A percentile compares a stretch with the other conserved stretches of the same genome.
Conservation (phyloP, 148 eudicot species). For the Arbutus unedo region DNA sequence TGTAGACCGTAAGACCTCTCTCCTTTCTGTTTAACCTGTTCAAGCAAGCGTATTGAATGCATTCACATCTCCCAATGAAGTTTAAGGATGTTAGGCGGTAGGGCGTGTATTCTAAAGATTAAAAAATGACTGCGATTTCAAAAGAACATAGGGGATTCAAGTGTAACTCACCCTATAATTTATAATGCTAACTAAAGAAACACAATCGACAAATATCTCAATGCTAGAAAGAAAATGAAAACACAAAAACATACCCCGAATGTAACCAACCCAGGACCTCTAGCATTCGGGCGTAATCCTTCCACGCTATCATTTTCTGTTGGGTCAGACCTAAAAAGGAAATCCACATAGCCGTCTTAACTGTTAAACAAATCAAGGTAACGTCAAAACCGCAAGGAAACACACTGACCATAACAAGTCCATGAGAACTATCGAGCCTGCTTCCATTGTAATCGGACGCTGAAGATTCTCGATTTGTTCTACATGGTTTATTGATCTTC, state of each 20-base stretch:
- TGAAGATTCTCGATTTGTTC: conserved; percentile 93
- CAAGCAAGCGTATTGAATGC: neutral
- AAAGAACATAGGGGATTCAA: neutral
- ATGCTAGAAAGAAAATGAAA: neutral
- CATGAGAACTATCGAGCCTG: conserved; percentile 94
- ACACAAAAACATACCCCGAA: conserved; percentile 70
- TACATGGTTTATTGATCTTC: conserved; percentile 90
- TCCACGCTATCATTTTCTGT: conserved; percentile 96
- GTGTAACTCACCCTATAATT: neutral
- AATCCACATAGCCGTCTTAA: conserved; percentile 1
- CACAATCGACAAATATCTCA: neutral
- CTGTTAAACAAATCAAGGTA: neutral
- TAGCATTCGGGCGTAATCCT: conserved; percentile 92
- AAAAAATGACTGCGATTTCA: neutral
- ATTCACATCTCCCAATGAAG: neutral
- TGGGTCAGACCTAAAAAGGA: conserved; percentile 85
- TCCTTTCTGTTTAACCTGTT: neutral
- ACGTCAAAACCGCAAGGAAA: neutral
- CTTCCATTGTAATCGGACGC: conserved; percentile 96
- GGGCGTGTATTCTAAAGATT: neutral
- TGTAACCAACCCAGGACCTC: conserved; percentile 95
- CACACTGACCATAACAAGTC: conserved; percentile 77
- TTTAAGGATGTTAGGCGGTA: neutral
- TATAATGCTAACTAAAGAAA: neutral
- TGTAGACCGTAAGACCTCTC: neutral